Evolutionary conservation across 768 basidiomycete species (phyloP).

Genomic region (Boletus eberwhitei): DNA sequence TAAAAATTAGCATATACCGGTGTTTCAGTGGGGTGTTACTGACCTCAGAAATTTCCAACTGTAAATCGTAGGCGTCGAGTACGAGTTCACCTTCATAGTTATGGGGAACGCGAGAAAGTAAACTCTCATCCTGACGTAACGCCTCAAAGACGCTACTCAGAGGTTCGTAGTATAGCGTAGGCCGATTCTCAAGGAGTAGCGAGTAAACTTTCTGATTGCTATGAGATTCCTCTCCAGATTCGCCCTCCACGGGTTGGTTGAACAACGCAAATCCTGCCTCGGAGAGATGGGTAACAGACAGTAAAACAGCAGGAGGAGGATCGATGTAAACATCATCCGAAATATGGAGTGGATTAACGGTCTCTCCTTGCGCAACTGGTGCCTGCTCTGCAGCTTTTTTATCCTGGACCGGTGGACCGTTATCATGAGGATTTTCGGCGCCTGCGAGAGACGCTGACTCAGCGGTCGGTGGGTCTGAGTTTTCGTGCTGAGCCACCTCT

Average conservation of each 20-base stretch:
- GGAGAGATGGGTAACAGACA: slow-evolving; percentile 42
- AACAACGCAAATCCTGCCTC: slow-evolving; percentile 49
- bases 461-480: slow-evolving; percentile 3
- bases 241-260: slow-evolving; percentile 44
- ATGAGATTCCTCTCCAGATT: slow-evolving; percentile 17
- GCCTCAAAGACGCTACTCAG: slow-evolving; percentile 68
- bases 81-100: slow-evolving; percentile 59
- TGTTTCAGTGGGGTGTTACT: background rate
- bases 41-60: slow-evolving; percentile 66
- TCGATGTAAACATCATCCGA: slow-evolving; percentile 72
- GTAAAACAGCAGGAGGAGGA: slow-evolving; percentile 66
- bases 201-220: slow-evolving; percentile 21
- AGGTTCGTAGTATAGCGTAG: slow-evolving; percentile 77
- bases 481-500: slow-evolving; percentile 12
- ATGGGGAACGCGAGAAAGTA: slow-evolving; percentile 43
- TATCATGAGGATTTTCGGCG: slow-evolving; percentile 6
- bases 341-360: slow-evolving; percentile 51
- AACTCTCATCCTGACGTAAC: slow-evolving; percentile 56
- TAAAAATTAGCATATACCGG: slow-evolving; percentile 3
- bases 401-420: slow-evolving; percentile 1
- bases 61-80: slow-evolving; percentile 68
- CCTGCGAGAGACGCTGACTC: slow-evolving; percentile 9
- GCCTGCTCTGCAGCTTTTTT: slow-evolving; percentile 13
- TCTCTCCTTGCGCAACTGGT: slow-evolving; percentile 11
- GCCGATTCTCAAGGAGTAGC: slow-evolving; percentile 59